Evolutionary conservation across 2,329 filamentous ascomycete species (phyloP).

Genomic region (Nemania sp.): DNA sequence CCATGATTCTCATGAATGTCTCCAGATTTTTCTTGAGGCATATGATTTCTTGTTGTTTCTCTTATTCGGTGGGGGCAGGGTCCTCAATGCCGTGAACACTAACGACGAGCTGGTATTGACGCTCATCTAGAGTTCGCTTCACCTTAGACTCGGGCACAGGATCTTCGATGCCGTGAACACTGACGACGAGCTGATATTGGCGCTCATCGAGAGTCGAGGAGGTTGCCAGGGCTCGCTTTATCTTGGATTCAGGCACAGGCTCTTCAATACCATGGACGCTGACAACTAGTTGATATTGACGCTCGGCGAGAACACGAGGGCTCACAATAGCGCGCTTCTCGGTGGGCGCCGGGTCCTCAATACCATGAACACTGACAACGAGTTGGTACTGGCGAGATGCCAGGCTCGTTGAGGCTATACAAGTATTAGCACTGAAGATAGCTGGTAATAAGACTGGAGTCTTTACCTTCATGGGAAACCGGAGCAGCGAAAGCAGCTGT

Average conservation of each 20-base stretch:
- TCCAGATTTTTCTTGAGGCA: neutral
- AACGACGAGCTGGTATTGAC: neutral
- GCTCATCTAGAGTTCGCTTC: neutral
- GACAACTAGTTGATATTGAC: neutral
- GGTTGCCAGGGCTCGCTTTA: neutral
- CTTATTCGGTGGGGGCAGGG: neutral
- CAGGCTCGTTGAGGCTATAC: neutral
- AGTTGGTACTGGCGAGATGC: neutral
- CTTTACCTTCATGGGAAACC: neutral
- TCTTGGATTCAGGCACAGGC: neutral
- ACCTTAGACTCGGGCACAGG: neutral
- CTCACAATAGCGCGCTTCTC: neutral
- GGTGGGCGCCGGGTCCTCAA: neutral
- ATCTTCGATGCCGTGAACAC: neutral
- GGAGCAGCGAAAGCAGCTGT: neutral
- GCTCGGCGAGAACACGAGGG: neutral
- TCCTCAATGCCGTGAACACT: neutral
- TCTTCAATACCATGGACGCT: neutral
- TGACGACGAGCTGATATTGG: neutral
- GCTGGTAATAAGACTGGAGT: neutral
- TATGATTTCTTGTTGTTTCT: neutral
- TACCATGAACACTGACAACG: neutral
- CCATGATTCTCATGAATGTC: neutral
- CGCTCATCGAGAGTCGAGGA: neutral
- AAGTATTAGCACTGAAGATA: neutral